Conservation (phyloP, 1,284 basidiomycete species). For the Moesziomyces sp. region DNA sequence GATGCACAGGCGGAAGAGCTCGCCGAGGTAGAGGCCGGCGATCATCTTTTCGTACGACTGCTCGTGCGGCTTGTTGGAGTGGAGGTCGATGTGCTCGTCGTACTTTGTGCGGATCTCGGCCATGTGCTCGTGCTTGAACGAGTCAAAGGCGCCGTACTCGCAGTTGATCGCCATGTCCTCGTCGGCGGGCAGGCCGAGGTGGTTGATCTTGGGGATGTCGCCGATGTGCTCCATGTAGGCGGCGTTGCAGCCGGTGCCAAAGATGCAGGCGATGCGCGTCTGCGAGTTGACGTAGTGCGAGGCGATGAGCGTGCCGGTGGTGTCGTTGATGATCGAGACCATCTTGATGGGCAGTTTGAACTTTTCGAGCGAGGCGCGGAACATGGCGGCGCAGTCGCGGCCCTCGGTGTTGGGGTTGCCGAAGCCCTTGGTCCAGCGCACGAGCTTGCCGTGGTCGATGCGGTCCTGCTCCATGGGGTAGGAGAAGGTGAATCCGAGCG, state of each 20-base stretch:
- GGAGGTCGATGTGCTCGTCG: conserved; percentile 89
- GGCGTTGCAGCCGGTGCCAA: conserved; percentile 98
- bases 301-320: conserved; percentile 94
- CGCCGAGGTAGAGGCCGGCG: conserved; percentile 95
- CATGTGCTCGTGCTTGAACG: conserved; percentile 91
- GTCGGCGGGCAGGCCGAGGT: conserved; percentile 76
- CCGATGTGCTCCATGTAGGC: conserved; percentile 83
- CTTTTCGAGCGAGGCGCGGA: conserved; percentile 81
- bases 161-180: conserved; percentile 95
- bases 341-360: conserved; percentile 68
- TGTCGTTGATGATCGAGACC: conserved; percentile 78
- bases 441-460: conserved; percentile 93
- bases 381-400: conserved; percentile 90
- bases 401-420: conserved; percentile 92
- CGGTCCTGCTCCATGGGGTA: conserved; percentile 74
- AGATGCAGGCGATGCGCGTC: conserved; percentile 94
- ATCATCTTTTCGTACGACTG: conserved; percentile 98
- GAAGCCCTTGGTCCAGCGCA: conserved; percentile 99
- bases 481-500: conserved; percentile 91
- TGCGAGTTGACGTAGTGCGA: conserved; percentile 92
- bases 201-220: conserved; percentile 79
- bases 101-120: conserved; percentile 83
- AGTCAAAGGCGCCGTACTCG: conserved; percentile 97
- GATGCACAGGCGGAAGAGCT: conserved; percentile 91
- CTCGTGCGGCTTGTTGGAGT: conserved; percentile 94